Percentiles rank a stretch among this genome's conserved stretches.
Evolutionary conservation across 345 rosid species (phyloP).

Genomic region (Bruguiera parviflora): DNA sequence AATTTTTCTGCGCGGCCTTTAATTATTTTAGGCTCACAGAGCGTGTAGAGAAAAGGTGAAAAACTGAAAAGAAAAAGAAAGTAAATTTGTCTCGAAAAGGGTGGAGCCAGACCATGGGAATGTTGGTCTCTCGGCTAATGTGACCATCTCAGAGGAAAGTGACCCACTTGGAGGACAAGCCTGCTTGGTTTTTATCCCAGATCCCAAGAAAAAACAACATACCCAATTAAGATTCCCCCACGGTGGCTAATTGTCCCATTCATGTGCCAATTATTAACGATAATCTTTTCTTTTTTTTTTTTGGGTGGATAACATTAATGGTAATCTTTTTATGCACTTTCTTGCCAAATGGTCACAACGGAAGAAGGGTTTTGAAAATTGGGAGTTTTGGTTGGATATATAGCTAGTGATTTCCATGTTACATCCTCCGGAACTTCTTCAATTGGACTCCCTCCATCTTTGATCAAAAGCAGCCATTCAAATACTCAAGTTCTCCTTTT

Average conservation of each 20-base stretch:
- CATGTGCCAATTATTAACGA: neutral
- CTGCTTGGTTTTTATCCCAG: constrained; percentile 14
- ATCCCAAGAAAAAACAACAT: constrained; percentile 22
- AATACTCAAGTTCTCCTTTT: neutral
- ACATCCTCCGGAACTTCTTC: neutral
- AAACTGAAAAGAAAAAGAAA: constrained; percentile 15
- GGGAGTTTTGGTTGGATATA: neutral
- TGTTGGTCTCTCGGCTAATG: constrained; percentile 41
- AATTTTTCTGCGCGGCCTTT: too few species aligned
- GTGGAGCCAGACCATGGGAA: constrained; percentile 43
- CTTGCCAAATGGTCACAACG: neutral
- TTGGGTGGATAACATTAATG: neutral
- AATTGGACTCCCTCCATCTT: neutral
- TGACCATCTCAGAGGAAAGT: constrained; percentile 29
- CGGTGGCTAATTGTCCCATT: neutral
- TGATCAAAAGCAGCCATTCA: neutral
- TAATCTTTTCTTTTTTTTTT: neutral
- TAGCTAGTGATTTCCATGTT: neutral
- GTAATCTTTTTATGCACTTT: neutral
- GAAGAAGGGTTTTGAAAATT: neutral
- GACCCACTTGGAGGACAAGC: constrained; percentile 32
- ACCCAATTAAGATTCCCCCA: neutral
- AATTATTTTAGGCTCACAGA: neutral
- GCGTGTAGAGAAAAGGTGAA: neutral
- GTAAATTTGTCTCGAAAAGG: constrained; percentile 21